Evolutionary conservation across 176 grass and related monocot species (phyloP).

Genomic region (Thinopyrum elongatum): DNA sequence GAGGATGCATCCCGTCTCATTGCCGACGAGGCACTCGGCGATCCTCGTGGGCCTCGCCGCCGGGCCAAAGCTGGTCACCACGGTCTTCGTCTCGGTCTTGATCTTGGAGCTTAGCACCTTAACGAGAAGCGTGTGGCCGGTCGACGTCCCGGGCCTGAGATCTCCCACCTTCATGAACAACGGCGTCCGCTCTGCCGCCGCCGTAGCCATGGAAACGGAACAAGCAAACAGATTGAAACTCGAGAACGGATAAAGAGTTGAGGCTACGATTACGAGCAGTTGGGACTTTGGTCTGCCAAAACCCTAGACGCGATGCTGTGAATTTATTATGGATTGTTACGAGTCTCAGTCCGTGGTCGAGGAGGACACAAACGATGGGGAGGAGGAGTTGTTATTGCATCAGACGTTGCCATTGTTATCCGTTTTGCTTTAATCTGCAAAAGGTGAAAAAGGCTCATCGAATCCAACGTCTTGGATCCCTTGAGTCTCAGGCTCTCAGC

Average conservation of each 20-base stretch:
- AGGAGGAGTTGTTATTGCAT: no score
- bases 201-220: slow-evolving; percentile 28
- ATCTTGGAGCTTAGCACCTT: slow-evolving; percentile 62
- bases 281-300: slow-evolving; percentile 4
- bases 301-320: slow-evolving; percentile 16
- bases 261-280: neutral
- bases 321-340: neutral
- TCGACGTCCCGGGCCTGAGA: slow-evolving; percentile 60
- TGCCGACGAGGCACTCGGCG: slow-evolving; percentile 76
- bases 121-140: slow-evolving; percentile 64
- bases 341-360: neutral
- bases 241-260: neutral
- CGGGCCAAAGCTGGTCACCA: neutral
- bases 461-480: no score
- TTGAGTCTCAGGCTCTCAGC: no score
- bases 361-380: neutral
- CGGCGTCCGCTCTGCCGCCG: slow-evolving; percentile 57
- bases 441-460: no score
- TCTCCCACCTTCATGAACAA: slow-evolving; percentile 70
- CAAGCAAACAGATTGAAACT: neutral
- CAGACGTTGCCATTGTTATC: no score
- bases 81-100: slow-evolving; percentile 14
- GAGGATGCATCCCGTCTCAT: slow-evolving; percentile 74
- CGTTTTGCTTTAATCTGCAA: no score
- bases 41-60: slow-evolving; percentile 47